Evolutionary conservation across 306 rosid species (phyloP).

Genomic region (Vigna angularis): DNA sequence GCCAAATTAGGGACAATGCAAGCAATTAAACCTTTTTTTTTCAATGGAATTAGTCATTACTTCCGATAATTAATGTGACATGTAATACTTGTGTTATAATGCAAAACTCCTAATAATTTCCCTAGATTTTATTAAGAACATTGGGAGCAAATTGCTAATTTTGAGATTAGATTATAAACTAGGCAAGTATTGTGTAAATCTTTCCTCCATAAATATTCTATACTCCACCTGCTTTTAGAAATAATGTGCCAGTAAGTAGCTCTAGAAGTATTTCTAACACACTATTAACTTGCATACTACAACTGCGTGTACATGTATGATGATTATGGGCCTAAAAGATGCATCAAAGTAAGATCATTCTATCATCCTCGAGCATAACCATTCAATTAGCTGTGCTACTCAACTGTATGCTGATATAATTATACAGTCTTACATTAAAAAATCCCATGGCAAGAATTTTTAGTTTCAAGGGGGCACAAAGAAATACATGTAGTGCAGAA

Average conservation of each 20-base stretch:
- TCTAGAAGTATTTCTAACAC: not conserved
- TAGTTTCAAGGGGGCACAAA: constrained; percentile 19
- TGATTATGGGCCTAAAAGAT: not conserved
- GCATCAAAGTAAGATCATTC: not conserved
- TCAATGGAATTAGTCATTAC: no score
- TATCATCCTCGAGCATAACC: constrained; percentile 4
- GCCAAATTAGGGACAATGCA: no score
- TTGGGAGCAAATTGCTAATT: not conserved
- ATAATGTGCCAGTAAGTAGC: not conserved
- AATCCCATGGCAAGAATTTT: not conserved
- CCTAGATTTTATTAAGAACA: no score
- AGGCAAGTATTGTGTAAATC: not conserved
- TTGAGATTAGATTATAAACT: not conserved
- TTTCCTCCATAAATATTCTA: not conserved
- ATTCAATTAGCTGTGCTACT: constrained; percentile 23
- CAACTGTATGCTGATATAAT: constrained; percentile 11
- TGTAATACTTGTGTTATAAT: no score
- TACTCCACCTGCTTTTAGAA: not conserved
- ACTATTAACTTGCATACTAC: not conserved
- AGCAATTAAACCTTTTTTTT: no score
- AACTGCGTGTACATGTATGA: no score
- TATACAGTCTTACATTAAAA: not conserved
- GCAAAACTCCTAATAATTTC: no score
- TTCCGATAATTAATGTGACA: no score
- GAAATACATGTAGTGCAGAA: constrained; percentile 15